Conservation (phyloP, 208 protist species). For the Wallacemonas sp. region DNA sequence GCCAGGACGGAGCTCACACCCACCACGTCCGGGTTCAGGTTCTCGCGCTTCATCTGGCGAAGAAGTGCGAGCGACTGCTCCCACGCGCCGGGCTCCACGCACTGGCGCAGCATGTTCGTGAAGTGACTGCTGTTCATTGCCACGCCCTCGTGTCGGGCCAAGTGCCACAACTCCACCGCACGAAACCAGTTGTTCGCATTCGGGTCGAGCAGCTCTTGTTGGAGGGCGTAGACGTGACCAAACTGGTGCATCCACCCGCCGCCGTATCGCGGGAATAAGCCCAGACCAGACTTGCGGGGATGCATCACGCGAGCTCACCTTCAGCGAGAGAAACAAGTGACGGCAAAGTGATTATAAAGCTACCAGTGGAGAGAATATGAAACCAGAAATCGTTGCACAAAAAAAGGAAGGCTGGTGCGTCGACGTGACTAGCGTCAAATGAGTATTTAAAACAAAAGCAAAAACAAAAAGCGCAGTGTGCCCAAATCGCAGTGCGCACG, state of each 20-base stretch:
- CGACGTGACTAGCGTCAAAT: too few species aligned
- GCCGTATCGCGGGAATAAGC: constrained; percentile 76
- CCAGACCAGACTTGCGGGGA: constrained; percentile 61
- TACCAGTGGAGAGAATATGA: not conserved
- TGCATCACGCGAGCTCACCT: constrained; percentile 36
- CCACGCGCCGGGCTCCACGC: constrained; percentile 66
- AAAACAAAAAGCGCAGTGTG: constrained; percentile 17
- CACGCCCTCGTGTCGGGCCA: constrained; percentile 77
- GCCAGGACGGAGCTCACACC: constrained; percentile 67
- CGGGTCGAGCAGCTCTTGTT: constrained; percentile 81
- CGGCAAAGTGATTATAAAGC: not conserved
- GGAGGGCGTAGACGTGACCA: constrained; percentile 86
- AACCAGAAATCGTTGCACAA: too few species aligned
- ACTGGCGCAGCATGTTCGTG: constrained; percentile 79
- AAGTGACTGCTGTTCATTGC: constrained; percentile 77
- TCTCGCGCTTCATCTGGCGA: constrained; percentile 65
- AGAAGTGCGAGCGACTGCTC: constrained; percentile 61
- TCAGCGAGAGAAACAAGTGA: not conserved
- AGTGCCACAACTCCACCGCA: constrained; percentile 84
- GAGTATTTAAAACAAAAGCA: too few species aligned
- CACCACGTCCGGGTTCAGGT: constrained; percentile 69
- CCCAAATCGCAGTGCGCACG: too few species aligned
- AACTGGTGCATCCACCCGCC: constrained; percentile 93
- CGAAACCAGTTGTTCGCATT: constrained; percentile 79
- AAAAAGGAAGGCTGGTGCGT: too few species aligned